phyloP scores from a whole-genome alignment of 768 basidiomycete species.

The Lyophyllum semitale region DNA sequence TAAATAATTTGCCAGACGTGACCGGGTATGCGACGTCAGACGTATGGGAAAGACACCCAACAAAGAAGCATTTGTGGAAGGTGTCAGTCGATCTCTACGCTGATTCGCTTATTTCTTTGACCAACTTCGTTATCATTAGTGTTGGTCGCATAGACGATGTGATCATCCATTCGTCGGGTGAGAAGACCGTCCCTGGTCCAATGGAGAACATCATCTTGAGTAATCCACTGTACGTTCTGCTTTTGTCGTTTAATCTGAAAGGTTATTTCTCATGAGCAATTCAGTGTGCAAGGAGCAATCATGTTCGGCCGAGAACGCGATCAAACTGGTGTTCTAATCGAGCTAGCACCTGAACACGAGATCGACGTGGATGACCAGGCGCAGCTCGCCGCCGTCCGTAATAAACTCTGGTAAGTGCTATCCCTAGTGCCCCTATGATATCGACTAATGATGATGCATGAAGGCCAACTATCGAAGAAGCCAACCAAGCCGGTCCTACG shows the following conservation, averaged over 20 bases:
- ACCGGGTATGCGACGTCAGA: conserved; percentile 42
- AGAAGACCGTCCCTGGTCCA: conserved; percentile 36
- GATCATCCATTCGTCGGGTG: conserved; percentile 36
- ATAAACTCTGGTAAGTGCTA: conserved; percentile 31
- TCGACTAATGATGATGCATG: not conserved
- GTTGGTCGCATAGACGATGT: conserved; percentile 43
- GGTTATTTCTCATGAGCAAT: not conserved
- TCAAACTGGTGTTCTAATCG: conserved; percentile 27
- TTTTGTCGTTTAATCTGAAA: not conserved
- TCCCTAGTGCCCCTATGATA: not conserved
- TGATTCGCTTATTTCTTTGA: not conserved
- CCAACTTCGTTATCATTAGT: conserved; percentile 16
- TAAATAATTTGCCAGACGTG: conserved; percentile 36
- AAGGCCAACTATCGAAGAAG: conserved; percentile 42
- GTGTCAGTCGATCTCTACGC: conserved; percentile 23
- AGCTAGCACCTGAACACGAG: conserved; percentile 15
- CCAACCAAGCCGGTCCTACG: conserved; percentile 38
- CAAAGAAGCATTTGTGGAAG: conserved; percentile 34
- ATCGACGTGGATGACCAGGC: conserved; percentile 22
- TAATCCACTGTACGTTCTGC: conserved; percentile 18
- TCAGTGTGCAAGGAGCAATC: conserved; percentile 24
- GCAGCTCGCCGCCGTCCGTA: conserved; percentile 25
- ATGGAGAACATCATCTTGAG: conserved; percentile 28
- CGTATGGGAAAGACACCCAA: conserved; percentile 37
- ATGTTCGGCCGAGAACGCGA: conserved; percentile 39